A percentile compares a stretch with the other conserved stretches of the same genome.
Conservation (phyloP, 2,329 filamentous ascomycete species). For the Talaromyces atroroseus region DNA sequence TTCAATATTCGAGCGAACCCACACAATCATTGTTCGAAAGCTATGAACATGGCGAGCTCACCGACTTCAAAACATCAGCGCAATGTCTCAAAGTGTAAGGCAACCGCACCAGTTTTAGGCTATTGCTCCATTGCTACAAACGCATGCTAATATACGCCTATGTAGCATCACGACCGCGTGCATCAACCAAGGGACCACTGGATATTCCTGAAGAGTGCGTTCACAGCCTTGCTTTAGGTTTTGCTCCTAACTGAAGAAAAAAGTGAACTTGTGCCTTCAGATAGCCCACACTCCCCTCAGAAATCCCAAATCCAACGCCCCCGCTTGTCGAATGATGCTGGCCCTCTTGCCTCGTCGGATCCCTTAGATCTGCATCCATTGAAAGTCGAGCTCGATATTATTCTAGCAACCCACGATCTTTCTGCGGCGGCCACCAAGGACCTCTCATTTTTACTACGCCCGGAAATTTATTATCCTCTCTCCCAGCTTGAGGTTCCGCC, state of each 20-base stretch:
- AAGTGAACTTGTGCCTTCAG: constrained; percentile 24
- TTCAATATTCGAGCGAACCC: too few species aligned
- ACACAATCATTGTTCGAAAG: neutral
- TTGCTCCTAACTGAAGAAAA: constrained; percentile 14
- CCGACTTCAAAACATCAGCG: constrained; percentile 26
- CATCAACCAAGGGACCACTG: constrained; percentile 69
- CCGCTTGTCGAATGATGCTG: constrained; percentile 17
- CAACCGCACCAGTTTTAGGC: neutral
- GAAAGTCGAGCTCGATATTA: constrained; percentile 13
- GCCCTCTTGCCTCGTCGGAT: constrained; percentile 26
- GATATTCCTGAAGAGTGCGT: constrained; percentile 65
- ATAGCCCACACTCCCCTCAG: constrained; percentile 13
- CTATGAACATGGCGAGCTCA: constrained; percentile 19
- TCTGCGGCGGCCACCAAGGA: constrained; percentile 56
- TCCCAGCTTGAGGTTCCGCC: constrained; percentile 55
- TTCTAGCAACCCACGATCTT: constrained; percentile 28
- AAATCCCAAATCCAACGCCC: constrained; percentile 14
- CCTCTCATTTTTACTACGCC: constrained; percentile 72
- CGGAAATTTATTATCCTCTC: constrained; percentile 77
- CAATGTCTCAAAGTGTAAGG: constrained; percentile 34
- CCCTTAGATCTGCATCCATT: constrained; percentile 27
- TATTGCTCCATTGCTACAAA: neutral
- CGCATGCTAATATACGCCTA: constrained; percentile 8
- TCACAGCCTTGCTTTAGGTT: constrained; percentile 8
- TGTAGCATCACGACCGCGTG: constrained; percentile 37